Evolutionary conservation across 495 filamentous ascomycete species (phyloP), one percentile per base, ranked within the genome.

Genomic region (Neurospora cerealis): DNA sequence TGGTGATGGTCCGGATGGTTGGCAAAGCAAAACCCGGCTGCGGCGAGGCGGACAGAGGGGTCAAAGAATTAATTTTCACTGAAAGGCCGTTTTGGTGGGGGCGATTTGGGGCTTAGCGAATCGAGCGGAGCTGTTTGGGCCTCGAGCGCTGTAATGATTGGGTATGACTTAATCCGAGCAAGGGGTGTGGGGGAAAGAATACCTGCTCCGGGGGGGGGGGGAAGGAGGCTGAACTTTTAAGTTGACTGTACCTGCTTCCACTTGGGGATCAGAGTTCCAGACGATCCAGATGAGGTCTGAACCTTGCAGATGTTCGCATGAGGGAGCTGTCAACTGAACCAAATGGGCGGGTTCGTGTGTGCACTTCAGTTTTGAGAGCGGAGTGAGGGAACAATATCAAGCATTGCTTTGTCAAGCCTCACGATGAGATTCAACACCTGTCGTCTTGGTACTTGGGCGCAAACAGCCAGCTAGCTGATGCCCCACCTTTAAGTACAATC

Each of bases 1-100:
- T 70, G 69, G 69, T 76, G 71, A 75, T 73, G 74, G 73, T 40
- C 69, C 39, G 74, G 42, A 60, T 73, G 70, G 72, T 72, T 69
- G 73, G 74, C 73, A 75, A 74, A 69, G 74, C 74, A 76, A 74
- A 80, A 76, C 73, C 73, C 75, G 76, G 72, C 72, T 39, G 72
- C 69, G 28, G 69, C 72, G 36, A 71, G 70, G 32, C 66, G 41
- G 38, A 73, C 77, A 73, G 78, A 80, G 78, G 78, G 78, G 79
- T 75, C 62, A 70, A 77, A 76, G 40, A 79, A 80, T 81, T 76
- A 75, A 76, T 81, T 81, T 80, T 78, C 75, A 72, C 74, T 78
- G 79, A 75, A 79, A 73, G 78, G 79, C 77, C 77, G 77, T 81
- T 81, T 81, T 80, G 78, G 79, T 79, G 79, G 78, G 78, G 78